Evolutionary conservation across 1,284 basidiomycete species (phyloP).

Genomic region (Puccinia hordei): DNA sequence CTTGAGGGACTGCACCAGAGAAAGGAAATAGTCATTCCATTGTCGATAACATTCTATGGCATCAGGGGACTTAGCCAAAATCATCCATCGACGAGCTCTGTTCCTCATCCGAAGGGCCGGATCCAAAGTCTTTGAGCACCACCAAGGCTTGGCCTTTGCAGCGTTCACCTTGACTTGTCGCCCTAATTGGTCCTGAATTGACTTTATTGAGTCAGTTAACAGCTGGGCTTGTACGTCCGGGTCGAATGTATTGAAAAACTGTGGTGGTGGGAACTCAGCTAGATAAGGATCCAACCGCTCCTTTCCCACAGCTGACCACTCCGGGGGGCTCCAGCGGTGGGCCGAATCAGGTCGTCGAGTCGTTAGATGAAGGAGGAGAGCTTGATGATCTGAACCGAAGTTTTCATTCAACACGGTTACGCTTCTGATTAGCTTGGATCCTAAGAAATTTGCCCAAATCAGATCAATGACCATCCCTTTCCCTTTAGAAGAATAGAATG

Average conservation of each 20-base stretch:
- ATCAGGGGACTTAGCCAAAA: neutral
- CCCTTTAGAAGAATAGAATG: neutral
- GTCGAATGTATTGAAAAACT: neutral
- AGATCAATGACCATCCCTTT: constrained; percentile 3
- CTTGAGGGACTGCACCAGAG: neutral
- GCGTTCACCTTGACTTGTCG: neutral
- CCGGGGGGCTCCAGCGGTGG: neutral
- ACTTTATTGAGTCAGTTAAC: neutral
- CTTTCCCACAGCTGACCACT: neutral
- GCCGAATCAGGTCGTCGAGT: too few relatives aligned
- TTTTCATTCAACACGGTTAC: neutral
- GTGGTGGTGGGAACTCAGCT: too few relatives aligned
- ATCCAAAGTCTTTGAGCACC: constrained; percentile 1
- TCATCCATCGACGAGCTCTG: constrained; percentile 8
- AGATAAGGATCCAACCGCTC: neutral
- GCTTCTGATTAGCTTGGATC: neutral
- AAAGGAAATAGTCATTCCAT: neutral
- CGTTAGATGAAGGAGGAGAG: neutral
- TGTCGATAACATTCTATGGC: neutral
- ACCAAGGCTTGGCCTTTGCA: constrained; percentile 4
- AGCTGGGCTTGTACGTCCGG: neutral
- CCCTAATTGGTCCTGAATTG: neutral
- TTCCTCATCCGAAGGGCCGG: neutral
- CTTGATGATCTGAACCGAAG: neutral
- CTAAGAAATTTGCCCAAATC: neutral